Evolutionary conservation across 208 protist genomes (phyloP), one percentile per base, ranked within the genome.

Genomic region (Polymyxa betae): DNA sequence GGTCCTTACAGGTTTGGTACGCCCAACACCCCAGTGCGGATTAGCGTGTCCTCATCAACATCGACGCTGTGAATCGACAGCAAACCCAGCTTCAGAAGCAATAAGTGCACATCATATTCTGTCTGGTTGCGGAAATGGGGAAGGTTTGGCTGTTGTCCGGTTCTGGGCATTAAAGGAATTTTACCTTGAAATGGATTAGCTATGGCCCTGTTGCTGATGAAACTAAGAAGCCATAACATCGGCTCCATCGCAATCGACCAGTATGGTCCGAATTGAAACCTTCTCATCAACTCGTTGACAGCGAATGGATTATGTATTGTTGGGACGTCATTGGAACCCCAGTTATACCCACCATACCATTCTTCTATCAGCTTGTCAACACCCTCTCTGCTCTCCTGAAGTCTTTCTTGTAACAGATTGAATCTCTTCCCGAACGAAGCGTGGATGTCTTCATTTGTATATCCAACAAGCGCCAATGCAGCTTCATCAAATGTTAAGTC

Each of bases 311-410:
- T 82, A 35, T 45, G 72, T 20, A 20, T 5, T 12, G 16, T 5
- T 20, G 5, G 16, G 5, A 38, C 16, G 16, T 12, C 35, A 40
- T 38, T 5, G 10, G n/a, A 35, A n/a, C 72, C 72, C 72, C 72
- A 82, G n/a, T 35, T 43, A 82, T 82, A 82, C 35, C 72, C 72
- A 5, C 72, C 72, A n/a, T 82, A 82, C 72, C 72, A 82, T 20
- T 82, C 72, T 12, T 5, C 5, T 5, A 82, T 82, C n/a, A 38
- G 5, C 40, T 82, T 12, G 16, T 82, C 72, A 82, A 82, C 35
- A 5, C 35, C 72, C 5, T 82, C 72, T 5, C 16, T 43, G n/a
- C n/a, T 82, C 49, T 5, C 49, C 16, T 82, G 10, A 5, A 82
- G 72, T 12, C n/a, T 35, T 5, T 82, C 35, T 35, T 35, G 5